Evolutionary conservation across 2,329 filamentous ascomycete genomes (phyloP), one percentile per base, ranked within the genome.

Genomic region (Hymenoscyphus salicellus): DNA sequence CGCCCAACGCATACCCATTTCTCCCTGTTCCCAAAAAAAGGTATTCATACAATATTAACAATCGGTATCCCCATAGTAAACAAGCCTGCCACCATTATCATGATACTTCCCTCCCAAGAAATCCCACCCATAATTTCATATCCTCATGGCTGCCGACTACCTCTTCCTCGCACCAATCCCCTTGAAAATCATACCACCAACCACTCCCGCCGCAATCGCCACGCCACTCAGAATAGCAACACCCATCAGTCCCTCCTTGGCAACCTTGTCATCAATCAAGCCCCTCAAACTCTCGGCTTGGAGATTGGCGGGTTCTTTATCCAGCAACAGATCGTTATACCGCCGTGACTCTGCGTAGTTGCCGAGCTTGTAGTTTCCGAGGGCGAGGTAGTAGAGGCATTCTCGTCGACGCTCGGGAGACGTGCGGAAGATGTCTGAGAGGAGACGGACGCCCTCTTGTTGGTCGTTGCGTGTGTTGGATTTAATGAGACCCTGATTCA

Each of bases 291-390:
- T 96, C 63, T 88, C 84, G 30, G 94, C 93, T 79, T 99, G 95
- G 74, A 97, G 79, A 78, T 98, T 99, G 57, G 86, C 87, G 8
- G 93, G 92, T 80, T 99, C 95, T 77, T 94, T 89, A 68, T 97
- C 92, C 62, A 98, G 80, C 67, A 99, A 82, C 59, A 94, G 83
- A 75, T 98, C 94, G 78, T 99, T 99, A 80, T 98, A 98, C 75
- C 92, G 86, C 74, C 94, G 85, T 66, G 94, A 94, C 77, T 99
- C 95, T 66, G 89, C 93, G 78, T 97, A 99, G 83, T 97, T 98
- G 67, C 93, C 94, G 57, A 99, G 87, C 82, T 98, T 98, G 86
- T 94, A 98, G 83, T 98, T 97, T 68, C 95, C 95, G 36, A 99
- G 86, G 30, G 92, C 95, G 62, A 99, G 88, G 80, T 99, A 99